Evolutionary conservation across 305 asterid genomes (phyloP).

Genomic region (Fraxinus platypoda): DNA sequence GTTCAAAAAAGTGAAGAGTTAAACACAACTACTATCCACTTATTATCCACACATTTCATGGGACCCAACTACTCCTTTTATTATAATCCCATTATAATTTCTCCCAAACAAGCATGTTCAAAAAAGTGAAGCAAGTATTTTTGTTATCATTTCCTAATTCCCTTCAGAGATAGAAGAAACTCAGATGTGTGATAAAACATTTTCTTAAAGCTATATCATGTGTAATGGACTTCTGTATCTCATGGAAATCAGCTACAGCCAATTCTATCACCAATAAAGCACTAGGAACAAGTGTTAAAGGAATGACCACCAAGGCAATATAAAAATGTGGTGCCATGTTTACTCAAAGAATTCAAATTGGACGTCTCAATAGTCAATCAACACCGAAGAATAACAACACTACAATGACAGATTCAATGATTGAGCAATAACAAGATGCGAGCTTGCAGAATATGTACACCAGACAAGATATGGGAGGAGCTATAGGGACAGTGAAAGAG

Average conservation of each 20-base stretch:
- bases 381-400: neutral
- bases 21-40: no score
- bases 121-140: neutral
- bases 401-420: neutral
- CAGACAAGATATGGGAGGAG: neutral
- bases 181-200: neutral
- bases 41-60: no score
- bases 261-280: neutral
- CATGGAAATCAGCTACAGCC: neutral
- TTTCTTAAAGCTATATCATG: neutral
- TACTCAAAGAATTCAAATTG: neutral
- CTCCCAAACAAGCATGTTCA: neutral
- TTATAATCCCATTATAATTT: no score
- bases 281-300: neutral
- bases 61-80: no score
- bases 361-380: neutral
- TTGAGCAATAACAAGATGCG: constrained; percentile 8
- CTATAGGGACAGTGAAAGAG: neutral
- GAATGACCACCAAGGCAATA: neutral
- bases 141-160: neutral
- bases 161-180: neutral
- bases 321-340: neutral
- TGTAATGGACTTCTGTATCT: neutral
- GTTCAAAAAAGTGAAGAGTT: neutral
- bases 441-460: neutral